Evolutionary conservation across 768 basidiomycete species (phyloP).

Genomic region (Trametes cubensis): DNA sequence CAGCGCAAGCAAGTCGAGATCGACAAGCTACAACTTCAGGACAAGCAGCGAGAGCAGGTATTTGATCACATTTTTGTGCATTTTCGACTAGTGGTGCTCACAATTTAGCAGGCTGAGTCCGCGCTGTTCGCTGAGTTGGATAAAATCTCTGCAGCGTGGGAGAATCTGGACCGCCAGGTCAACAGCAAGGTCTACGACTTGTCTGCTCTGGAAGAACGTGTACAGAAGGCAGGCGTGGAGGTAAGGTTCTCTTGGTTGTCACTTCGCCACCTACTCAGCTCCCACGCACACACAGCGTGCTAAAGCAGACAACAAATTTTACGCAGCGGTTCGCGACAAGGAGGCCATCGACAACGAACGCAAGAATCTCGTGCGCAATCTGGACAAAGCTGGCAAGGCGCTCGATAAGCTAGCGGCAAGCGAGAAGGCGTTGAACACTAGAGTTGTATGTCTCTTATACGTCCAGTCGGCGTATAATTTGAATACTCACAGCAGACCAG

Average conservation of each 20-base stretch:
- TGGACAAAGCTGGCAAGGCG: constrained; percentile 62
- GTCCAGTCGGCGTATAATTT: background rate
- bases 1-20: constrained; percentile 71
- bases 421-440: constrained; percentile 59
- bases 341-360: constrained; percentile 80
- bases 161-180: constrained; percentile 76
- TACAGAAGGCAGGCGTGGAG: constrained; percentile 67
- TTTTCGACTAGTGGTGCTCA: background rate
- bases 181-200: constrained; percentile 86
- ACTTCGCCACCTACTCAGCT: background rate
- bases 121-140: constrained; percentile 85
- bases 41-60: constrained; percentile 68
- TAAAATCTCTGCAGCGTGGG: constrained; percentile 85
- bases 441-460: constrained; percentile 53
- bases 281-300: constrained; percentile 65
- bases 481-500: constrained; percentile 30
- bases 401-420: constrained; percentile 67
- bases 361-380: constrained; percentile 58
- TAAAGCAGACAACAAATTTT: constrained; percentile 95
- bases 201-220: constrained; percentile 68
- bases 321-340: constrained; percentile 84
- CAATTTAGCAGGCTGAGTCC: constrained; percentile 58
- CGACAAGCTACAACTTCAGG: constrained; percentile 59
- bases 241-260: constrained; percentile 44
- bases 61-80: too few species aligned